phyloP scores from a whole-genome alignment of 768 basidiomycete genomes.

The Daedaleopsis nitida region DNA sequence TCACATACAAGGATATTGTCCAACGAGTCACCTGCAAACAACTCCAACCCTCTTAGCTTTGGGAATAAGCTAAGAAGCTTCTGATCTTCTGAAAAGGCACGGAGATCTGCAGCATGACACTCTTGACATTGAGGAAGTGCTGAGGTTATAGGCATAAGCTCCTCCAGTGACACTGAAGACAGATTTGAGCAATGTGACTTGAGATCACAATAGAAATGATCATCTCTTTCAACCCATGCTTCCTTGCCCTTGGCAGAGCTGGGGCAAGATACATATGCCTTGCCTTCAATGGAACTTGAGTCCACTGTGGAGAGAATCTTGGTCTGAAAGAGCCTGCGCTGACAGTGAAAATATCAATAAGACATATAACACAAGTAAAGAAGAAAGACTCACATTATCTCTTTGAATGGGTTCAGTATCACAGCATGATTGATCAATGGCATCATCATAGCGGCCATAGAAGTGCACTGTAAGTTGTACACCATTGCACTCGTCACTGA shows the following conservation, averaged over 20 bases:
- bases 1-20: not conserved
- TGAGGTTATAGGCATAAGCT: not conserved
- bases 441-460: conserved; percentile 50
- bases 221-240: conserved; percentile 52
- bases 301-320: conserved; percentile 27
- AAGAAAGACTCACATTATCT: conserved; percentile 17
- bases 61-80: conserved; percentile 39
- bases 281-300: conserved; percentile 51
- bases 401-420: not conserved
- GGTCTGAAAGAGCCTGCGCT: conserved; percentile 46
- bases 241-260: conserved; percentile 33
- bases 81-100: conserved; percentile 19
- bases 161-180: not conserved
- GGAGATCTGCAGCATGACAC: not conserved
- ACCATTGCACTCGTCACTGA: conserved; percentile 31
- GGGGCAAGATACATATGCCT: conserved; percentile 50
- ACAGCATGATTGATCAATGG: conserved; percentile 18
- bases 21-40: conserved; percentile 66
- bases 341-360: not conserved
- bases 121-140: not conserved
- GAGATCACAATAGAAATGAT: conserved; percentile 60
- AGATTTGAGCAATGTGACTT: conserved; percentile 16
- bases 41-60: conserved; percentile 60
- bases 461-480: conserved; percentile 40
- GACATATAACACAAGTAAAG: not conserved